A percentile compares a stretch with the other conserved stretches of the same genome.
phyloP scores from a whole-genome alignment of 495 filamentous ascomycete species.

The Hypoxylon crocopeplum region DNA sequence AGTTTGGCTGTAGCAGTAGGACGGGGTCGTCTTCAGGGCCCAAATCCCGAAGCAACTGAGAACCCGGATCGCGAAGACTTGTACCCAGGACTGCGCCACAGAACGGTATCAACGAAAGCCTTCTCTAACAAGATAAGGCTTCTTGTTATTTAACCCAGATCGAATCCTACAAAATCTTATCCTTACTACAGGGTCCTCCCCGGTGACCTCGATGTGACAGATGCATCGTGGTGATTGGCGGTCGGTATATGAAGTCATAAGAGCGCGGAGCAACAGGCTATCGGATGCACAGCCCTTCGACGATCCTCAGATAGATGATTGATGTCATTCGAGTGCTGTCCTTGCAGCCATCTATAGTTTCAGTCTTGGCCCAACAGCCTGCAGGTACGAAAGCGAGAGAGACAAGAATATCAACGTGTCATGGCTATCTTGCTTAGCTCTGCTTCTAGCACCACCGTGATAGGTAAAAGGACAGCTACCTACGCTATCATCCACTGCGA shows the following conservation, averaged over 20 bases:
- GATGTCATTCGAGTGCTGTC: constrained; percentile 27
- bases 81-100: constrained; percentile 15
- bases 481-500: constrained; percentile 23
- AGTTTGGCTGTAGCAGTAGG: constrained; percentile 1
- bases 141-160: no score
- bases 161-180: no score
- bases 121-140: no score
- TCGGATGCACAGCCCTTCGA: constrained; percentile 20
- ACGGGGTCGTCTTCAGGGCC: constrained; percentile 2
- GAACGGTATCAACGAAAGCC: no score
- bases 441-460: constrained; percentile 6
- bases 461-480: constrained; percentile 9
- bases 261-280: background rate
- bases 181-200: no score
- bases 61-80: constrained; percentile 8
- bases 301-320: constrained; percentile 22
- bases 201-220: constrained; percentile 11
- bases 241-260: constrained; percentile 24
- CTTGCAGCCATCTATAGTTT: background rate
- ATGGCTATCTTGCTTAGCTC: constrained; percentile 5
- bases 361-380: constrained; percentile 7
- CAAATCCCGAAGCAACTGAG: constrained; percentile 16
- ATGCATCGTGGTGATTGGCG: constrained; percentile 1
- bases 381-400: constrained; percentile 11
- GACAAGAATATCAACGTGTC: constrained; percentile 22